Conservation (phyloP, 768 basidiomycete species). For the Termitomyces titanicus region DNA sequence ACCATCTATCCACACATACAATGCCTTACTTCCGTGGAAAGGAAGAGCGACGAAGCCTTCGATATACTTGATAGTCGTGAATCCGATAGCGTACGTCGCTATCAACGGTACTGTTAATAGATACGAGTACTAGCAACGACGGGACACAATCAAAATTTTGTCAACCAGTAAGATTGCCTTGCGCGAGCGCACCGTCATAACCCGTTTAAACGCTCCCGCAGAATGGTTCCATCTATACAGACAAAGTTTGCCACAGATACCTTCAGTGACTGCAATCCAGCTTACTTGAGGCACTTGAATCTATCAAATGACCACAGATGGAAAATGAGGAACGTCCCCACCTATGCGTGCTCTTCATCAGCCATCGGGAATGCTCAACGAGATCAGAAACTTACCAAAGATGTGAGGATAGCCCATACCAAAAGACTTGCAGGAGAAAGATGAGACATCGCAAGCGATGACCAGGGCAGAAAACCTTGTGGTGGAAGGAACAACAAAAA, state of each 20-base stretch:
- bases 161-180: neutral
- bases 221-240: constrained; percentile 59
- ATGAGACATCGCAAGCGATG: constrained; percentile 48
- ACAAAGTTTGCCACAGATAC: neutral
- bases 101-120: constrained; percentile 59
- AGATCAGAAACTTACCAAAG: constrained; percentile 36
- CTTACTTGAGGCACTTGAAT: constrained; percentile 69
- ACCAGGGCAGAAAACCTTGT: constrained; percentile 5
- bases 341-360: constrained; percentile 29
- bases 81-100: constrained; percentile 55
- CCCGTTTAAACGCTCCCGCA: constrained; percentile 73
- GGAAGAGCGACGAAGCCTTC: constrained; percentile 57
- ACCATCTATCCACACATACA: neutral
- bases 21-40: constrained; percentile 44
- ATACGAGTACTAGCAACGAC: constrained; percentile 60
- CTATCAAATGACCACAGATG: constrained; percentile 80
- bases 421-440: constrained; percentile 56
- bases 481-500: constrained; percentile 6
- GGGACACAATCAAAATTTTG: neutral
- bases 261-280: neutral
- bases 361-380: neutral
- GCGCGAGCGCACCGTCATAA: constrained; percentile 69
- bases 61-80: constrained; percentile 67
- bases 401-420: constrained; percentile 56
- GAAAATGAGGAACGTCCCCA: constrained; percentile 59